Evolutionary conservation across 139 green algal genomes (phyloP).

Genomic region (Astrephomene gubernaculifera): DNA sequence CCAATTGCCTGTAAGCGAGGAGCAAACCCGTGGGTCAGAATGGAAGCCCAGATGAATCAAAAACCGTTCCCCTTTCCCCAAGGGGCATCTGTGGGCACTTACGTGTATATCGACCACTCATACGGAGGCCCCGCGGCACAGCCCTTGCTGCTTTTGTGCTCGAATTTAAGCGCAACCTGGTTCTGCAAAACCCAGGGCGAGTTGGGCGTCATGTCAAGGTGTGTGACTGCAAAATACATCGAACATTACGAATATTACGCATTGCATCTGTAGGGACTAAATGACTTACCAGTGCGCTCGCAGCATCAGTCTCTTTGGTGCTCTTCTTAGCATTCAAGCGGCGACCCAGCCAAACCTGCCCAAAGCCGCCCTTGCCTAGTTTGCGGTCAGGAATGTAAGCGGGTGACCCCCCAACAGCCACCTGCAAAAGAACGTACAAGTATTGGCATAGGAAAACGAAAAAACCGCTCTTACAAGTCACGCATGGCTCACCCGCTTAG

Average conservation of each 20-base stretch:
- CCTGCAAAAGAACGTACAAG: conserved; percentile 58
- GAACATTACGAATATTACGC: too few species aligned
- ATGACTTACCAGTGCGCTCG: conserved; percentile 22
- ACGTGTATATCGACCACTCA: conserved; percentile 99
- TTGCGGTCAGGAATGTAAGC: conserved; percentile 91
- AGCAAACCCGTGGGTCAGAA: too few species aligned
- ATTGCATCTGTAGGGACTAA: too few species aligned
- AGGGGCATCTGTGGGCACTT: conserved; percentile 21
- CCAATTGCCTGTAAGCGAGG: conserved; percentile 44
- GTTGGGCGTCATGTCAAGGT: too few species aligned
- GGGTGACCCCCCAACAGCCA: conserved; percentile 87
- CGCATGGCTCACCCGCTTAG: conserved; percentile 26
- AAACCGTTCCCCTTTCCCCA: too few species aligned
- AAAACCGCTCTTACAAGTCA: neutral
- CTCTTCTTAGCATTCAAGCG: conserved; percentile 32
- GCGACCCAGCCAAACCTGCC: conserved; percentile 58
- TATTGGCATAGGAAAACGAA: neutral
- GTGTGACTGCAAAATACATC: too few species aligned
- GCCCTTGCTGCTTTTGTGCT: conserved; percentile 97
- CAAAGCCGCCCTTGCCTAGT: conserved; percentile 95
- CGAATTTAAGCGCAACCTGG: conserved; percentile 97
- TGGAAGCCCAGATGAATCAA: too few species aligned
- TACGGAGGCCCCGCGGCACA: conserved; percentile 98
- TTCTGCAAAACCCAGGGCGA: too few species aligned
- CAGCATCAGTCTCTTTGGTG: conserved; percentile 14